A percentile compares a stretch with the other conserved stretches of the same genome.
phyloP scores from a whole-genome alignment of 2,329 filamentous ascomycete genomes.

The Fusarium sororula region DNA sequence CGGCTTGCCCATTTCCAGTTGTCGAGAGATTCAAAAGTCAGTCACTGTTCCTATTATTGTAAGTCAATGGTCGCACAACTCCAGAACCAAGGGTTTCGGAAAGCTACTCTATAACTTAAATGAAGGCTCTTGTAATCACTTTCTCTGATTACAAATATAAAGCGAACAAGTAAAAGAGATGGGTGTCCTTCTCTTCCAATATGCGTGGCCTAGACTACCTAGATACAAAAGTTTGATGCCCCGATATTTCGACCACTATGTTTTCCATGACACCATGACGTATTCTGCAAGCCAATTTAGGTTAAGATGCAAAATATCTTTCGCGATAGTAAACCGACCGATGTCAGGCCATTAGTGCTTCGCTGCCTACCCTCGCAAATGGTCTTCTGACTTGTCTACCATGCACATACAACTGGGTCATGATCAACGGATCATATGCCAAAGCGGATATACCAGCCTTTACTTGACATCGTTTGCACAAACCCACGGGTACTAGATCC shows the following conservation, averaged over 20 bases:
- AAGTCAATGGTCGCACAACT: background rate
- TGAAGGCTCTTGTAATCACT: fast-evolving
- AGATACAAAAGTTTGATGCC: background rate
- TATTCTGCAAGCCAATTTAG: background rate
- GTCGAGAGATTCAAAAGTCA: background rate
- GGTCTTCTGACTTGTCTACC: background rate
- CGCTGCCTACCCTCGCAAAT: background rate
- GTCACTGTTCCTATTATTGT: background rate
- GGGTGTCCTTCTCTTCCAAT: background rate
- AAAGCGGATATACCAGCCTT: background rate
- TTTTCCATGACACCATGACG: background rate
- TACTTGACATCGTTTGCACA: background rate
- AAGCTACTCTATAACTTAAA: background rate
- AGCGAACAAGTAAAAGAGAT: background rate
- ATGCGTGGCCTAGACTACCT: background rate
- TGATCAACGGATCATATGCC: background rate
- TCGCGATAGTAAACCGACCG: background rate
- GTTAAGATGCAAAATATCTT: background rate
- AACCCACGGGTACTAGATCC: no score
- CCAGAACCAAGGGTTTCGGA: background rate
- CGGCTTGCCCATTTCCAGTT: background rate
- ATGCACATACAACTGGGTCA: background rate
- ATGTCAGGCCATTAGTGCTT: background rate
- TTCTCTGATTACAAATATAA: background rate
- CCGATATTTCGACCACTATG: background rate